Base-by-base conservation (phyloP, 169 alveolate genomes). In the Eimeria brunetti region DNA sequence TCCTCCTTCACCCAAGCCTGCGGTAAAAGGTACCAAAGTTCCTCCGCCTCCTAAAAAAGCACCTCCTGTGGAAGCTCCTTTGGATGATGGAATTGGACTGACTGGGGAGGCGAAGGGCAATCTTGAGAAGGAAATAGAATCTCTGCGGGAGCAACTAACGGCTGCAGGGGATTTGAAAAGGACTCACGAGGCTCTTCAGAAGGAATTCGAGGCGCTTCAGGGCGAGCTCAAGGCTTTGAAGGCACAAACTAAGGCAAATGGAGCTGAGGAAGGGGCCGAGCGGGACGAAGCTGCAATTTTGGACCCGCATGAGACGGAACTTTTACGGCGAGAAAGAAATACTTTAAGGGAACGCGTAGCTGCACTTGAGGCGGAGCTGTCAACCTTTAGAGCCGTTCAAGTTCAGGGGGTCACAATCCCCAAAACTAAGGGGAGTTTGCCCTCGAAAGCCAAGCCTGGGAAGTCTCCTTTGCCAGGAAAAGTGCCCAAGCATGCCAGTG, bases 61-160 rank as follows among this genome's bases (percentile, higher is more conserved):
- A 22, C 60, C 78, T 2, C 92, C 92, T 4, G 80, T 62, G 92
- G 60, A 11, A 27, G 80, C 78, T 36, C 60, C 64, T n/a, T 11
- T 44, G 24, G 49, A 36, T 64, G 60, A 49, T 86, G 64, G 81
- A 49, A 67, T 16, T n/a, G 71, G 27, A 6, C 27, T 86, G 44
- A 60, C 60, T 22, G 36, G 5, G 41, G 92, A 86, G 64, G 38
- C 46, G 22, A 62, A 60, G n/a, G 46, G 51, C 49, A 86, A 86
- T 30, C 92, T 86, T 86, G 92, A 86, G 36, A 60, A 86, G 83
- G 92, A 86, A 86, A 58, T 86, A n/a, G 92, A 60, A 38, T 24
- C 67, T 64, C 8, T 86, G 44, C 81, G 83, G 53, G 92, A 60
- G 80, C 78, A 62, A 64, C 62, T 86, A n/a, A 38, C 83, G 14